Base-by-base conservation (phyloP, 164 flowering plant genomes). In the Cinnamomum chago region DNA sequence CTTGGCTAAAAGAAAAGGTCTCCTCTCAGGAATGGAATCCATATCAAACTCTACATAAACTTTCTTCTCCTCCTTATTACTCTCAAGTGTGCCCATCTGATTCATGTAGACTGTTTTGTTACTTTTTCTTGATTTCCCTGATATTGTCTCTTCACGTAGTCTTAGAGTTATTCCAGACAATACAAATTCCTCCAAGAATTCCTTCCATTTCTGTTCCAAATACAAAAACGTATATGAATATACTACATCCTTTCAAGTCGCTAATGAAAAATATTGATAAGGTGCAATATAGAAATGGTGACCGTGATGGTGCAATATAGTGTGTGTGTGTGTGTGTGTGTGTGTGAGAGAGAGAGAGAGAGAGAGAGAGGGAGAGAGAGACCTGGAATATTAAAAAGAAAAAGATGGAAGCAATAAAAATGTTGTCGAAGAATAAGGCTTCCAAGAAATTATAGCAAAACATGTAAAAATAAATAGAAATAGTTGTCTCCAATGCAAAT, bases 1-100 rank as follows among this genome's bases (percentile, higher is more conserved):
- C 67, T 85, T 84, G 9, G 89, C 84, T 55, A 86, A 67, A 72
- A 86, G 81, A 76, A 79, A 84, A 51, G 89, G 89, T 50, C 83
- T 76, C 75, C 28, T 76, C 81, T 76, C 82, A 50, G 79, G 84
- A 55, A 70, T 58, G 23, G 78, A 72, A 15, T 79, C 82, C n/a
- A 86, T 70, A 68, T 83, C 72, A 72, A 86, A 83, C 17, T 58
- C 71, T 28, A 84, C 83, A 75, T 79, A 80, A 25, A 58, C 58
- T 72, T 74, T 83, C 7, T 81, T 72, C 28, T 82, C 78, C 35
- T 51, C 51, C 15, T 75, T 58, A 12, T 70, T 71, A 27, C 22
- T 58, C 33, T 50, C 65, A 25, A 50, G 2, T 5, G 1, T 28
- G 18, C 33, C n/a, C 10, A 9, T 33, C 69, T 33, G 69, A 10